Evolutionary conservation across 805 yeast genomes (phyloP), one percentile per base, ranked within the genome.

Genomic region (Monosporozyma yasuniensis): DNA sequence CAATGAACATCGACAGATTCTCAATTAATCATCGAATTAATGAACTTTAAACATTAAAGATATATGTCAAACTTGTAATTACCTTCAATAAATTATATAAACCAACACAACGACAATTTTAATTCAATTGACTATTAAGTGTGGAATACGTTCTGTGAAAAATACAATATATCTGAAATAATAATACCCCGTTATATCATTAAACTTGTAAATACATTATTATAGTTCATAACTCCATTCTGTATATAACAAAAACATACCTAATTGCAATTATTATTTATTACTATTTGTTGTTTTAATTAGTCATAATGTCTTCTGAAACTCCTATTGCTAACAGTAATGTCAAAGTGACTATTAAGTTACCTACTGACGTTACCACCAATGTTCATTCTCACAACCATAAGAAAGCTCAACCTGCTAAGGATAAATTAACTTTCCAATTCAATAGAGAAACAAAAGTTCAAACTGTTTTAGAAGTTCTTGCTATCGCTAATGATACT

Each of bases 401-500:
- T 18, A 55, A 57, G 37, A 60, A 58, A 28, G 48, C 44, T 28
- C 28, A 32, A 22, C 18, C 35, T 44, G 21, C 54, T 3, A 51
- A 12, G 18, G 54, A 54, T 16, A 58, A 52, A n/a, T 49, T 63
- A 14, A 50, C 56, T 25, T 53, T 63, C 46, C 61, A 58, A 46
- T 56, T 65, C 44, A 52, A 53, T n/a, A 58, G 53, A 42, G 60
- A 60, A 2, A 55, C 65, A 7, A 62, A 55, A 45, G 50, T 61
- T 23, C 62, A 61, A 49, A 57, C 60, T 21, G 49, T 64, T 27
- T 42, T 53, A 11, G 65, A 61, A 41, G 57, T 61, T 6, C 54
- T 65, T 32, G 61, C 56, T 23, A 56, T 61, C 27, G 54, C 65
- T 12, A 52, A 55, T 18, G 46, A 56, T 16, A 55, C 69, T n/a